phyloP scores from a whole-genome alignment of 2,329 filamentous ascomycete genomes.

The Phoma sp. region DNA sequence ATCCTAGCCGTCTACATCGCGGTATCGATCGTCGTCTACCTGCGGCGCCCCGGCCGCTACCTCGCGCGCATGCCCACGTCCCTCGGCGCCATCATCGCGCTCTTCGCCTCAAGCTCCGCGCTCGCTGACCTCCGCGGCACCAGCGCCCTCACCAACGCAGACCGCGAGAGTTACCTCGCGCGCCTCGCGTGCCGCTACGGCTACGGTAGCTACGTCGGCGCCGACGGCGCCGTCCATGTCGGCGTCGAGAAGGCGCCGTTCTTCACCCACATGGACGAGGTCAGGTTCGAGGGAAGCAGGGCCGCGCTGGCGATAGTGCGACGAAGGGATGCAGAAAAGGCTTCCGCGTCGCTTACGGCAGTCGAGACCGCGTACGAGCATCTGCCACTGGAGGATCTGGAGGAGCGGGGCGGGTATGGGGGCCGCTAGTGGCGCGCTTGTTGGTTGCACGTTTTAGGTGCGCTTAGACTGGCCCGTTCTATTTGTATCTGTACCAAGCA shows the following conservation, averaged over 20 bases:
- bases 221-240: conserved; percentile 54
- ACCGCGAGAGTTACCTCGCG: conserved; percentile 20
- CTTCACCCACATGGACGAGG: conserved; percentile 5
- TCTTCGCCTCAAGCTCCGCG: conserved; percentile 56
- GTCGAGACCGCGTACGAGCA: conserved; percentile 2
- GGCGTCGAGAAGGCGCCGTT: conserved; percentile 60
- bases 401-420: not conserved
- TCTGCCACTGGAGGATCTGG: not conserved
- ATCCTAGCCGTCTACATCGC: conserved; percentile 56
- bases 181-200: conserved; percentile 45
- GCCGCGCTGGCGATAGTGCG: not conserved
- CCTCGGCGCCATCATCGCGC: conserved; percentile 57
- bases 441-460: too few species aligned
- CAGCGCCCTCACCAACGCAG: conserved; percentile 13
- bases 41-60: conserved; percentile 49
- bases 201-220: conserved; percentile 59
- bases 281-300: not conserved
- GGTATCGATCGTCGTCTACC: conserved; percentile 54
- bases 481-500: too few species aligned
- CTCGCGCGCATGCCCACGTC: conserved; percentile 60
- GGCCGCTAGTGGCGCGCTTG: not conserved
- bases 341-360: conserved; percentile 1
- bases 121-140: conserved; percentile 43
- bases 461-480: too few species aligned
- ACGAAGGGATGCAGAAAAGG: not conserved